phyloP scores from a whole-genome alignment of 441 rosid species.

The Erysimum pusillum region DNA sequence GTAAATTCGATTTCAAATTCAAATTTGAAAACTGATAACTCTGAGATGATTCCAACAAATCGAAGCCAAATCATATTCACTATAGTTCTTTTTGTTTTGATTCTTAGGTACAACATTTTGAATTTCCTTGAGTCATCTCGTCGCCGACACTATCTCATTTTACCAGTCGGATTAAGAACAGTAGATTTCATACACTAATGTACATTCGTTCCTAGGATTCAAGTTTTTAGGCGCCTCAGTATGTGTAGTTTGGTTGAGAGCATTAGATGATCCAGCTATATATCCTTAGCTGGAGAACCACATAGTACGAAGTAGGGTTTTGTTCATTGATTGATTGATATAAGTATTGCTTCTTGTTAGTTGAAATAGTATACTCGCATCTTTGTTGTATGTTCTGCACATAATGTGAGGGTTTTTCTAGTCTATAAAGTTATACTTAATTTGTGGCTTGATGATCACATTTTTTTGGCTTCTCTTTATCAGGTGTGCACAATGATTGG shows the following conservation, averaged over 20 bases:
- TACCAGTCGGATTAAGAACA: neutral
- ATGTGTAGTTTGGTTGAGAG: conserved; percentile 16
- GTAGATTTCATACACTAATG: neutral
- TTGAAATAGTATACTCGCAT: conserved; percentile 6
- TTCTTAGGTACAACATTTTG: conserved; percentile 10
- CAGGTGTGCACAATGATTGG: conserved; percentile 86
- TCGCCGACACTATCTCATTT: conserved; percentile 33
- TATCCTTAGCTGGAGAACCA: neutral
- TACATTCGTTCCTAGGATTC: neutral
- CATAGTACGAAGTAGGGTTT: neutral
- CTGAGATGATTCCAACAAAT: neutral
- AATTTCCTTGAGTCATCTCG: conserved; percentile 10
- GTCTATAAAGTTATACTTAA: neutral
- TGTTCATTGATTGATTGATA: conserved; percentile 25
- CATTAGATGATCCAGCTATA: conserved; percentile 9
- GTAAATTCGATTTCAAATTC: conserved; percentile 14
- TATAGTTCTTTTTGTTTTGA: neutral
- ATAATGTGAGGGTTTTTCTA: neutral
- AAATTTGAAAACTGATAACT: neutral
- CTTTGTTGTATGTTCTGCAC: neutral
- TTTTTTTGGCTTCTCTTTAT: conserved; percentile 8
- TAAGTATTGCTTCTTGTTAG: neutral
- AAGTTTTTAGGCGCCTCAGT: conserved; percentile 8
- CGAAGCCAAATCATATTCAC: neutral
- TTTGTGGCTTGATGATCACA: conserved; percentile 26